Evolutionary conservation across 1,284 basidiomycete genomes (phyloP).

Genomic region (Trichosporon faecale): DNA sequence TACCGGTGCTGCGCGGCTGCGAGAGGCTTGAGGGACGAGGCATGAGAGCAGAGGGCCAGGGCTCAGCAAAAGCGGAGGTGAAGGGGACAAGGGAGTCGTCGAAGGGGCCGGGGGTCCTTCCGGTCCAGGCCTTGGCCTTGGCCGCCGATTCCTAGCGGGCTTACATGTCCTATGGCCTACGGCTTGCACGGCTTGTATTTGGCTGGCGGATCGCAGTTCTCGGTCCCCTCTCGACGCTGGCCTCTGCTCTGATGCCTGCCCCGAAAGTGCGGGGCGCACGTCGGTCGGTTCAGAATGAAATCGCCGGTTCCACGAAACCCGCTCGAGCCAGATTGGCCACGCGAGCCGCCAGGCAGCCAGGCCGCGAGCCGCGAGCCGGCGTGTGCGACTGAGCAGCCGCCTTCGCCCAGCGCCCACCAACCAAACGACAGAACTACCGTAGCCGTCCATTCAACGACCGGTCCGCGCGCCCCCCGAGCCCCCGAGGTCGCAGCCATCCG

Average conservation of each 20-base stretch:
- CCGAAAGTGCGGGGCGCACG: background rate
- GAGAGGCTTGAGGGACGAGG: background rate
- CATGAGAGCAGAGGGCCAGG: background rate
- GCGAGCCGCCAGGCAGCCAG: background rate
- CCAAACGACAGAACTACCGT: background rate
- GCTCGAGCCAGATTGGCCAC: background rate
- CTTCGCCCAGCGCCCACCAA: background rate
- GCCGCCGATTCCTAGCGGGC: slow-evolving; percentile 6
- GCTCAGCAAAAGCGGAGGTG: background rate
- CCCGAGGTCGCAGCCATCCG: background rate
- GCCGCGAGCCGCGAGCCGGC: background rate
- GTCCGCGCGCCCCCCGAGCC: background rate
- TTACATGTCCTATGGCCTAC: background rate
- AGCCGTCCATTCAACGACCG: background rate
- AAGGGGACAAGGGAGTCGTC: slow-evolving; percentile 7
- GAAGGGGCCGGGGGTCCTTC: slow-evolving; percentile 4
- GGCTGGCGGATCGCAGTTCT: background rate
- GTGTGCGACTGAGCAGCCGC: background rate
- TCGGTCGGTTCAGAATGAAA: background rate
- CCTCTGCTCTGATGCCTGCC: background rate
- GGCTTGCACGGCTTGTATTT: background rate
- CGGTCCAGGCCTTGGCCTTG: slow-evolving; percentile 10
- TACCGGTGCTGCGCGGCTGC: background rate
- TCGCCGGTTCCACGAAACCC: slow-evolving; percentile 3
- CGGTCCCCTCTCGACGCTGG: background rate